phyloP scores from a whole-genome alignment of 257 asterid genomes.

The Solanum corneliomulleri region DNA sequence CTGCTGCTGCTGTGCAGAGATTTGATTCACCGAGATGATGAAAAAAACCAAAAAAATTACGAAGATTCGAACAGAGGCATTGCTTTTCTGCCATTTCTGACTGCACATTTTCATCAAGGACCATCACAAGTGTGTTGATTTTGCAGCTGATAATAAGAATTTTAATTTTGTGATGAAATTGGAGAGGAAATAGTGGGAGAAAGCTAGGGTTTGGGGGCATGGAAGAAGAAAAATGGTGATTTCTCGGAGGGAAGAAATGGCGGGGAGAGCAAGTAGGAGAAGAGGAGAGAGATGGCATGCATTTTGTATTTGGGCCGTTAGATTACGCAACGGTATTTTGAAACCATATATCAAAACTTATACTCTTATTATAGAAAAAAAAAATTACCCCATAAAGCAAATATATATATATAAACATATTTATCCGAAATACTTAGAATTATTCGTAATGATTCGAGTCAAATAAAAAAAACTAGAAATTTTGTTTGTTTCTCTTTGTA shows the following conservation, averaged over 20 bases:
- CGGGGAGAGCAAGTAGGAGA: conserved; percentile 65
- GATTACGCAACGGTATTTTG: neutral
- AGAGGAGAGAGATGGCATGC: neutral
- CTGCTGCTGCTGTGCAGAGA: neutral
- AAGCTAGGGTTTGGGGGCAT: neutral
- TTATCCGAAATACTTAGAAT: too few relatives aligned
- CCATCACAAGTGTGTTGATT: neutral
- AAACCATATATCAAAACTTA: neutral
- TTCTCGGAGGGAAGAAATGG: conserved; percentile 57
- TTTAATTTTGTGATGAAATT: neutral
- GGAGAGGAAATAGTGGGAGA: neutral
- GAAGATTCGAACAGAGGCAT: neutral
- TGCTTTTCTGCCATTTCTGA: neutral
- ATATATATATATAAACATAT: too few relatives aligned
- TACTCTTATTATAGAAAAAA: neutral
- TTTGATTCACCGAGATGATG: neutral
- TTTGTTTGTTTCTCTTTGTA: neutral
- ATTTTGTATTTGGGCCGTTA: neutral
- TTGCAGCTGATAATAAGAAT: neutral
- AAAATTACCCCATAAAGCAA: neutral
- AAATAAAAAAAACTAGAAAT: too few relatives aligned
- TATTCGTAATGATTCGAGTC: neutral
- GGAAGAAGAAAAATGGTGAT: conserved; percentile 9
- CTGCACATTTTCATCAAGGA: neutral
- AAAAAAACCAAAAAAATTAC: neutral